phyloP scores from a whole-genome alignment of 805 yeast species.

The Ogataea haglerorum region DNA sequence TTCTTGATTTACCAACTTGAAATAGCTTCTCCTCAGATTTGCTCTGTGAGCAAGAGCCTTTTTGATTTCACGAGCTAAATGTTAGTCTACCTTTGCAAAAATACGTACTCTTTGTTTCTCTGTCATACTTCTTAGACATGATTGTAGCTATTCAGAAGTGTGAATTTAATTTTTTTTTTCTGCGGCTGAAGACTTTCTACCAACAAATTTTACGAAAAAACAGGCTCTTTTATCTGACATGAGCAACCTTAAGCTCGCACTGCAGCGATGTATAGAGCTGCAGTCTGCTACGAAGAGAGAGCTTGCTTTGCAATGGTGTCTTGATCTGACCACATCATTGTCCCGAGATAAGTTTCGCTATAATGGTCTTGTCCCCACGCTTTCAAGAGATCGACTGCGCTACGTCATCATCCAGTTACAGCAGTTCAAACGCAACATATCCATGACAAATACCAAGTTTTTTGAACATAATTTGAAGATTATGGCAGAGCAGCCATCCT shows the following conservation, averaged over 20 bases:
- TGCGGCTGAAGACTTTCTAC: slow-evolving; percentile 4
- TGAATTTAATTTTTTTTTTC: not conserved
- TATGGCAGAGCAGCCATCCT: slow-evolving; percentile 10
- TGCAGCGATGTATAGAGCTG: slow-evolving; percentile 27
- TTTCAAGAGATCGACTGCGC: slow-evolving; percentile 6
- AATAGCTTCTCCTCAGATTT: slow-evolving; percentile 73
- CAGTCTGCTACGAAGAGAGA: slow-evolving; percentile 25
- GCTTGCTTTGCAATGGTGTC: slow-evolving; percentile 28
- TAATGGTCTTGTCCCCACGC: slow-evolving; percentile 16
- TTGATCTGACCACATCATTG: slow-evolving; percentile 14
- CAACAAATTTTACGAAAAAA: slow-evolving; percentile 1
- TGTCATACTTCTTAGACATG: slow-evolving; percentile 21
- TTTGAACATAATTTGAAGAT: slow-evolving; percentile 27
- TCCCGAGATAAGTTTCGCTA: slow-evolving; percentile 5
- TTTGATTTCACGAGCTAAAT: slow-evolving; percentile 58
- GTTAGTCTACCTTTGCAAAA: not conserved
- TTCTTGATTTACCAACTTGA: slow-evolving; percentile 72
- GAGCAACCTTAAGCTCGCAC: slow-evolving; percentile 26
- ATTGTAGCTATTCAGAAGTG: not conserved
- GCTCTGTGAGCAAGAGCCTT: slow-evolving; percentile 76
- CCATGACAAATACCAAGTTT: slow-evolving; percentile 21
- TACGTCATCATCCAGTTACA: slow-evolving; percentile 9
- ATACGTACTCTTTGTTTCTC: slow-evolving; percentile 28
- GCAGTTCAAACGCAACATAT: slow-evolving; percentile 20
- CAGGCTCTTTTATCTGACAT: slow-evolving; percentile 9